A percentile compares a stretch with the other conserved stretches of the same genome.
phyloP scores from a whole-genome alignment of 2,329 filamentous ascomycete species.

The Cadophora malorum region DNA sequence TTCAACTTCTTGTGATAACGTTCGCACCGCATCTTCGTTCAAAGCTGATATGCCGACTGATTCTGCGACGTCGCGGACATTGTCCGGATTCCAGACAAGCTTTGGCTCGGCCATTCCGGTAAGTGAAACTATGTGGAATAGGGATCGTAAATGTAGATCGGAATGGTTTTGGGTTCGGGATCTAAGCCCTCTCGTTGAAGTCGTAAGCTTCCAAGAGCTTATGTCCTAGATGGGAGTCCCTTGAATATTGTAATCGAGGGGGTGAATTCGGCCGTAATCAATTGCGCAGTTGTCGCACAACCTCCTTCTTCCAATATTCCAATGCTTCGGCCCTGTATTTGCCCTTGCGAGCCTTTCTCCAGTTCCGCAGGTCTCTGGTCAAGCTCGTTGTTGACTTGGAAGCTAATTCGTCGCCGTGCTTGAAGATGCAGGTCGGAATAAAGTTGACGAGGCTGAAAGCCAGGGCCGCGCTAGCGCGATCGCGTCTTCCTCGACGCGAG shows the following conservation, averaged over 20 bases:
- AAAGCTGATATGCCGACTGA: constrained; percentile 87
- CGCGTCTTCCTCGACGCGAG: constrained; percentile 8
- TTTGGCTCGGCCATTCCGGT: constrained; percentile 43
- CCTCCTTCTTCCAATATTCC: not conserved
- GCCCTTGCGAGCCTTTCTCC: not conserved
- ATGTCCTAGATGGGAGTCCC: not conserved
- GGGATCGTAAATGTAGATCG: too few relatives aligned
- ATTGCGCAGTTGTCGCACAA: constrained; percentile 1
- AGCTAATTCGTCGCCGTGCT: constrained; percentile 6
- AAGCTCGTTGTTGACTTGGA: not conserved
- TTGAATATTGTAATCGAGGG: constrained; percentile 2
- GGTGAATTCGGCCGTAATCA: not conserved
- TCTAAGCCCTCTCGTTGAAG: not conserved
- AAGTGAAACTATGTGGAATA: not conserved
- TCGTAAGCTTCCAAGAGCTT: not conserved
- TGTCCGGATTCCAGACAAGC: constrained; percentile 93
- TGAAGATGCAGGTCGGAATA: constrained; percentile 13
- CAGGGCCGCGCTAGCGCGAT: constrained; percentile 8
- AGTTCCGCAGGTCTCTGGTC: too few relatives aligned
- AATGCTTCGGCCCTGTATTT: not conserved
- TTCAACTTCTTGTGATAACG: constrained; percentile 91
- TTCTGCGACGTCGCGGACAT: constrained; percentile 93
- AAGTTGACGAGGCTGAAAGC: constrained; percentile 24
- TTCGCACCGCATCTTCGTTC: constrained; percentile 84
- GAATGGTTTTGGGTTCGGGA: not conserved